Evolutionary conservation across 2,329 filamentous ascomycete genomes (phyloP).

Genomic region (Aspergillus novofumigatus): DNA sequence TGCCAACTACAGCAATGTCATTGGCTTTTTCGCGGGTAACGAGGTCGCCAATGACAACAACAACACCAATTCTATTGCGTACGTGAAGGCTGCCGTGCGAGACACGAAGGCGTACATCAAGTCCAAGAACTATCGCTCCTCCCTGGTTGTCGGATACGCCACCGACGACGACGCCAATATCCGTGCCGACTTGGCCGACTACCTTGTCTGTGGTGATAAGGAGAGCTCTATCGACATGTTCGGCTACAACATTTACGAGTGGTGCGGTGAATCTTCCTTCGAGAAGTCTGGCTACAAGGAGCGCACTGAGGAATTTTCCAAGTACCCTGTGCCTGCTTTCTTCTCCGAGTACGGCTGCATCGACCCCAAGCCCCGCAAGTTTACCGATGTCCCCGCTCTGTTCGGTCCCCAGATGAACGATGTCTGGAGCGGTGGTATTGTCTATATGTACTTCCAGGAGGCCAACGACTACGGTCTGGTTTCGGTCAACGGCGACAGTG

Average conservation of each 20-base stretch:
- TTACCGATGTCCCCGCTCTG: conserved; percentile 78
- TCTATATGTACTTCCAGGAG: conserved; percentile 98
- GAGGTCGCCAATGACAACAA: conserved; percentile 86
- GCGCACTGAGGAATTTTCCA: conserved; percentile 78
- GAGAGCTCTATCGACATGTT: conserved; percentile 83
- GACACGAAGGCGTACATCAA: conserved; percentile 95
- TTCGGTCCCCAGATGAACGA: conserved; percentile 75
- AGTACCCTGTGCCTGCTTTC: conserved; percentile 92
- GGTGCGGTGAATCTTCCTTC: conserved; percentile 86
- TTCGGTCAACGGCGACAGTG: conserved; percentile 62
- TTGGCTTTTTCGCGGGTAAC: conserved; percentile 98
- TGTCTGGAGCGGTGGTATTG: conserved; percentile 93
- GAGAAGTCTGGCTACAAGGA: conserved; percentile 71
- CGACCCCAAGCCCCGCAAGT: conserved; percentile 64
- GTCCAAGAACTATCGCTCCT: conserved; percentile 62
- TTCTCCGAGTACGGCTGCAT: conserved; percentile 99
- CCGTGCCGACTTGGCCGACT: conserved; percentile 75
- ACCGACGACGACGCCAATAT: conserved; percentile 88
- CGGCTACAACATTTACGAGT: conserved; percentile 99
- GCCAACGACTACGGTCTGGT: conserved; percentile 69
- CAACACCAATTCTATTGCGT: conserved; percentile 88
- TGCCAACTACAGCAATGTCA: conserved; percentile 78
- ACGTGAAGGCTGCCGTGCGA: conserved; percentile 95
- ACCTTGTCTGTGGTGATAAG: conserved; percentile 83
- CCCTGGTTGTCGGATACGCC: conserved; percentile 89